Base-by-base conservation (phyloP, 1,139 yeast genomes). In the Suhomyces atakaporum region DNA sequence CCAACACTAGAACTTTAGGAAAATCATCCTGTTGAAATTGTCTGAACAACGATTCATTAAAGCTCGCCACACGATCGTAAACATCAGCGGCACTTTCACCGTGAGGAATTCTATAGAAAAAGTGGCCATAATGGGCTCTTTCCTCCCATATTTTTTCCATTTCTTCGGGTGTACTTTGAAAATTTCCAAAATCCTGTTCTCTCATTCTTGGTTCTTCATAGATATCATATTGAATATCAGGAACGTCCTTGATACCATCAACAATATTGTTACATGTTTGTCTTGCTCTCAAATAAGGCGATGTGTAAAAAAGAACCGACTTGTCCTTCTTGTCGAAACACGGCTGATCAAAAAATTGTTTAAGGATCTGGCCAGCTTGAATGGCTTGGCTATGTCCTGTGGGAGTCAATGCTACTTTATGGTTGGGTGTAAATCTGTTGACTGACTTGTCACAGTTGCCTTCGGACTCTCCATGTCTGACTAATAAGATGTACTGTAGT, bases 31-130 rank as follows among this genome's bases (percentile, higher is more conserved):
- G 68, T 40, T 77, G 78, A 54, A 89, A 89, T 54, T 85, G 94
- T 27, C 97, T 70, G 57, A 82, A 87, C 29, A 89, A 61, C 1
- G 95, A 79, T 58, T 88, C 96, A 56, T 88, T 88, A 59, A 89
- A 89, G 24, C 94, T 85, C 2, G 96, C 85, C 43, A 90, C 84
- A 32, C 97, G 66, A 58, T 89, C 96, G 60, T 81, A 89, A 3
- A 89, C 96, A 59, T 89, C 97, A 0, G 97, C 97, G 0, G 96
- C 97, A 51, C 92, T 83, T 58, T 89, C 97, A 4, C 97, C 97
- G 53, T 85, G 81, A 8, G 96, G 96, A 22, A 89, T 89, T 38
- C 97, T 63, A 56, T 84, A 89, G 60, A 89, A 89, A 39, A 89
- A 89, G 60, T 88, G 96, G 0, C 97, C 97, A 60, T 89, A 89